A percentile compares a stretch with the other conserved stretches of the same genome.
Conservation (phyloP, 768 basidiomycete species). For the Cystofilobasidium ferigula region DNA sequence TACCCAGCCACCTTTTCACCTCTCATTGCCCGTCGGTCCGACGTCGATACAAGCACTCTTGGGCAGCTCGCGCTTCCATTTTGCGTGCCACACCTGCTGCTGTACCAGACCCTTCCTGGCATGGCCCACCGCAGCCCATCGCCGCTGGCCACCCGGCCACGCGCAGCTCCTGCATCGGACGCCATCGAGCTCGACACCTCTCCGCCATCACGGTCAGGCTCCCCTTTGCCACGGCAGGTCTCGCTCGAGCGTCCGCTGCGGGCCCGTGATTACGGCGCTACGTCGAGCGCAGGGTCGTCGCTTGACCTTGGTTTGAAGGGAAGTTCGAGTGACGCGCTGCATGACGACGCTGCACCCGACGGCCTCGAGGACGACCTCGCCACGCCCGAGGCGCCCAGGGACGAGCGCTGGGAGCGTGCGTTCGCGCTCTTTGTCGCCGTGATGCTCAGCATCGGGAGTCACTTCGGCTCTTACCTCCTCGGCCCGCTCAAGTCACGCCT, state of each 20-base stretch:
- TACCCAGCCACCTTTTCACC: no score
- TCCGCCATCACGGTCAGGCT: background rate
- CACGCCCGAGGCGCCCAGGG: background rate
- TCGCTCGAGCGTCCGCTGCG: background rate
- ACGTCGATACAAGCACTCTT: no score
- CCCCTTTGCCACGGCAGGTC: background rate
- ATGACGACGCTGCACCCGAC: background rate
- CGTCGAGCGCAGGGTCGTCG: background rate
- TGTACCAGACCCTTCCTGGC: no score
- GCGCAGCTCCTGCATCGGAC: background rate
- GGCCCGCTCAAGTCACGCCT: constrained; percentile 50
- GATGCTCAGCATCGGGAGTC: constrained; percentile 11
- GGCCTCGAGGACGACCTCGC: background rate
- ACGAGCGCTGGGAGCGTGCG: constrained; percentile 16
- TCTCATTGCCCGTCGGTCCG: no score
- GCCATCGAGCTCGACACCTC: constrained; percentile 4
- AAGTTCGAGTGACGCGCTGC: no score
- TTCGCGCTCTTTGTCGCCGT: constrained; percentile 24
- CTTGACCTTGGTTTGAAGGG: no score
- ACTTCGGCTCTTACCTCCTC: constrained; percentile 53
- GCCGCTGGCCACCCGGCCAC: background rate
- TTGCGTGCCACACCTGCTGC: no score
- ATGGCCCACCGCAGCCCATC: background rate
- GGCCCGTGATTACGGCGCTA: background rate
- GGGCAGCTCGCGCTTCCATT: no score